Evolutionary conservation across 2,329 filamentous ascomycete species (phyloP), one percentile per base, ranked within the genome.

Genomic region (Dactylonectria macrodidyma): DNA sequence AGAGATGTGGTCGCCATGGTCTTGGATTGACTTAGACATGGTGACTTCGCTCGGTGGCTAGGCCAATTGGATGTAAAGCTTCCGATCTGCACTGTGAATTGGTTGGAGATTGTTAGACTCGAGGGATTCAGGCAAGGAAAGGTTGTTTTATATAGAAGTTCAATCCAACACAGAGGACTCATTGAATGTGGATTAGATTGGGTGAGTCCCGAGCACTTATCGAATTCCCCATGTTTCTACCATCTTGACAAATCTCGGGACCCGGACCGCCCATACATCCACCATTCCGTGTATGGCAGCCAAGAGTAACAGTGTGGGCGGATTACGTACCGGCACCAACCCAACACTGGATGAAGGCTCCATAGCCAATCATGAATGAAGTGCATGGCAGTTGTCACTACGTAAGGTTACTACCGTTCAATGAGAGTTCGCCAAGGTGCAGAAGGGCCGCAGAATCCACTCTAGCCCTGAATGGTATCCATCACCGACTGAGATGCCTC

Each of bases 1-100:
- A 8, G 71, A 75, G 47, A 75, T 65, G 24, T 76, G 72, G n/a
- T 44, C 16, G 16, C 41, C 41, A 44, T 44, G 6, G 41, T n/a
- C n/a, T n/a, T 44, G 16, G 8, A 44, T 44, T n/a, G 41, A 44
- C 8, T 44, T 44, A 5, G 41, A n/a, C 41, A 44, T 44, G 41
- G 14, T 44, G 41, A 7, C 16, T n/a, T 44, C 41, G 41, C 14
- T 44, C 41, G 7, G n/a, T 11, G 41, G 41, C 41, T 19, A 19
- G 41, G 16, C 16, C 26, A 30, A 30, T 30, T 44, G 41, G 14
- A 14, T 44, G 14, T 44, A 2, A 44, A n/a, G 4, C 5, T 44
- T 44, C 16, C 3, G 41, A 14, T n/a, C 2, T 44, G 2, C 5
- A n/a, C 14, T 44, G 41, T n/a, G n/a, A 7, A n/a, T n/a, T 7